Base-by-base conservation (phyloP, 495 filamentous ascomycete species). In the Hypoxylon fuscum region DNA sequence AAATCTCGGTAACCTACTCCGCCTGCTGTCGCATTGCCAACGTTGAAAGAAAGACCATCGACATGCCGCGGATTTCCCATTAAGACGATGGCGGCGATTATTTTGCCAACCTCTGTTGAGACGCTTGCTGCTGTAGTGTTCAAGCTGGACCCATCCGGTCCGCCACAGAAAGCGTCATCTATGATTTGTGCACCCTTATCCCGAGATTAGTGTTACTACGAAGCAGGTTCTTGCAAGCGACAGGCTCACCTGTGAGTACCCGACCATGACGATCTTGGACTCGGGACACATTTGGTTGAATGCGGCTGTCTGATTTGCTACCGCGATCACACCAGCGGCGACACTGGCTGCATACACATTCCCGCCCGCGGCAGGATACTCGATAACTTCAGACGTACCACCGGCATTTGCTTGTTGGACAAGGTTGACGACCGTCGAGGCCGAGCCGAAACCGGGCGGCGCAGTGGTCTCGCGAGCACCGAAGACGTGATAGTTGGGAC, bases 401-500 rank as follows among this genome's bases (percentile, higher is more conserved):
- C 78, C 79, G 0, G 79, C 63, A 56, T 83, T 82, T 14, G 80
- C 79, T 22, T 68, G 68, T 10, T 78, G 57, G 12, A 86, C 59
- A 11, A 77, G 72, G 47, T 85, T 75, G 45, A 87, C 79, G 21
- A 87, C 79, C 2, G 77, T 78, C 41, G 53, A 72, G 38, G 79
- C 68, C 3, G 82, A 79, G 5, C 85, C 85, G 62, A 81, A 85
- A 9, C 85, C 84, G 6, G 77, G 68, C 3, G 80, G 69, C 2
- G 69, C 83, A 1, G 81, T 85, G 5, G 85, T 88, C 70, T 88
- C 86, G 38, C 86, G 81, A 2, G 86, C 87, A 15, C 83, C 84
- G 50, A 88, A 82, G 22, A 85, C 75, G 54, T 87, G 86, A 29
- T 87, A 72, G 15, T 70, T 60, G 3, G 81, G 79, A 51, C 81